phyloP scores from a whole-genome alignment of 805 yeast species.

The Torulaspora franciscae region DNA sequence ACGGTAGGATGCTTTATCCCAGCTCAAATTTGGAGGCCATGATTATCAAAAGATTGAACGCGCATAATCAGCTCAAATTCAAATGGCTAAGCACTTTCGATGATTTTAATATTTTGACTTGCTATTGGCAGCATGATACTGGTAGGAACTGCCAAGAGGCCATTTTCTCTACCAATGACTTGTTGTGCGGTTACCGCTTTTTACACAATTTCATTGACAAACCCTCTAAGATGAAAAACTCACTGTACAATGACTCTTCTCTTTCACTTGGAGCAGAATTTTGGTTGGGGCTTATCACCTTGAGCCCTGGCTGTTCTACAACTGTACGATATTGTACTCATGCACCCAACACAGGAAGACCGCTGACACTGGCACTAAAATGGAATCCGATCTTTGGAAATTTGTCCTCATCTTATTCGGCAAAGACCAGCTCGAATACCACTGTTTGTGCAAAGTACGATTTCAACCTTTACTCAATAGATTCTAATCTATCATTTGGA shows the following conservation, averaged over 20 bases:
- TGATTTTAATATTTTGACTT: conserved; percentile 54
- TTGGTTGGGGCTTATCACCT: conserved; percentile 79
- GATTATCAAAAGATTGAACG: conserved; percentile 59
- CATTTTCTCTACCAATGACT: conserved; percentile 78
- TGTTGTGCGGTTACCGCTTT: conserved; percentile 73
- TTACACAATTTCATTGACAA: conserved; percentile 56
- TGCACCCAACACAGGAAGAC: conserved; percentile 81
- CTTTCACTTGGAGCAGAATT: conserved; percentile 77
- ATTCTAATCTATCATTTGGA: conserved; percentile 81
- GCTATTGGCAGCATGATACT: conserved; percentile 65
- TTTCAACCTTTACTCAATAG: conserved; percentile 85
- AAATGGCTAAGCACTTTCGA: conserved; percentile 71
- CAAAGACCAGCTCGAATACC: conserved; percentile 67
- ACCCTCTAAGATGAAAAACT: conserved; percentile 38
- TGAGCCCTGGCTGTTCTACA: conserved; percentile 86
- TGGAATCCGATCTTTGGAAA: conserved; percentile 89
- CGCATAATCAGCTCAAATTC: conserved; percentile 57
- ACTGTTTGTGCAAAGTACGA: conserved; percentile 82
- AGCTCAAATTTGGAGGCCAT: conserved; percentile 83
- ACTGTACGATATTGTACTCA: conserved; percentile 81
- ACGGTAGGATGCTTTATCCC: conserved; percentile 87
- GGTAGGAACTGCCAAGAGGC: conserved; percentile 65
- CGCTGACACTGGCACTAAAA: conserved; percentile 80
- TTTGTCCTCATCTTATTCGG: conserved; percentile 79
- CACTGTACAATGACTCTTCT: conserved; percentile 55